These are phyloP conservation scores for Gossypium lobatum DNA, from an alignment of 441 rosid genomes.

Conservation along the genomic window DNA sequence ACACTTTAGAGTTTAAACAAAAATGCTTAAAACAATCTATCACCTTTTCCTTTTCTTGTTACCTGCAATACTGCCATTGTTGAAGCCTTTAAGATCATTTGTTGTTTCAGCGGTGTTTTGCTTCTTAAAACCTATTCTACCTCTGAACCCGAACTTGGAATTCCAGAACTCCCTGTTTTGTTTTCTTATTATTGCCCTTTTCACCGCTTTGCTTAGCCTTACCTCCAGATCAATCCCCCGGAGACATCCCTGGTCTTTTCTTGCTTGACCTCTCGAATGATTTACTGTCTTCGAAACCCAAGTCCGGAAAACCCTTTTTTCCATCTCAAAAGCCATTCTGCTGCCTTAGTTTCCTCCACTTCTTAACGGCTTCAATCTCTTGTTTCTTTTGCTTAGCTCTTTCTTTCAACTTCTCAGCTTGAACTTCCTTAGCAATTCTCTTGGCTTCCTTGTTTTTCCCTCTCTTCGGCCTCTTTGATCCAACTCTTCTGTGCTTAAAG, in stretches of 20 bases:
- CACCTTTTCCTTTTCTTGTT: constrained; percentile 68
- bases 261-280: constrained; percentile 53
- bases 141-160: constrained; percentile 78
- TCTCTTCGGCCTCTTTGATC: constrained; percentile 81
- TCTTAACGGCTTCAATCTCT: constrained; percentile 76
- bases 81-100: constrained; percentile 39
- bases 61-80: constrained; percentile 32
- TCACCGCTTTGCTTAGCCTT: constrained; percentile 34
- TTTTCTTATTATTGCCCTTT: constrained; percentile 23
- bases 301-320: constrained; percentile 43
- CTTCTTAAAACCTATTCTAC: constrained; percentile 63
- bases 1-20: background rate
- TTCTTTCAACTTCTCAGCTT: constrained; percentile 76
- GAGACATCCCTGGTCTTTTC: constrained; percentile 59
- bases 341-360: constrained; percentile 92
- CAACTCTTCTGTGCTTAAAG: constrained; percentile 64
- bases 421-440: constrained; percentile 67
- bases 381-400: constrained; percentile 66
- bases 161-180: constrained; percentile 47
- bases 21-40: background rate
- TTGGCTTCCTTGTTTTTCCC: constrained; percentile 80
- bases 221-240: constrained; percentile 80
- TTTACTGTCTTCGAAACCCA: constrained; percentile 57
- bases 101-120: constrained; percentile 76
- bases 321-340: constrained; percentile 58